These are phyloP conservation scores for Boletus nobilissimus DNA, from an alignment of 1,284 basidiomycete genomes.

Conservation along the genomic window DNA sequence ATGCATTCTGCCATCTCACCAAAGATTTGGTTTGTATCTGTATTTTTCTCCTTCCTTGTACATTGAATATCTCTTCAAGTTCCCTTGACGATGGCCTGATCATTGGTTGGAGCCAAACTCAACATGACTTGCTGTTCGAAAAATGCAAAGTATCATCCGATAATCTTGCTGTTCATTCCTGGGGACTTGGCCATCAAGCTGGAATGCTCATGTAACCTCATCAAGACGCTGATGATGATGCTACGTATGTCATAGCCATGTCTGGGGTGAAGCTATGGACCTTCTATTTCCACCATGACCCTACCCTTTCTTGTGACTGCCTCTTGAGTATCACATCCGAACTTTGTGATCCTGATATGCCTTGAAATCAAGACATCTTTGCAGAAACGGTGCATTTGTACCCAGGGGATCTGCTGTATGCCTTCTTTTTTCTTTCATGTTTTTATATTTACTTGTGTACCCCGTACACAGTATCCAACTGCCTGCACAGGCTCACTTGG, in stretches of 20 bases:
- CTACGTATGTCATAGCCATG: not conserved
- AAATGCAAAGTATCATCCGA: not conserved
- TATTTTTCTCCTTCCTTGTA: not conserved
- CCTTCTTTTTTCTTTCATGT: not conserved
- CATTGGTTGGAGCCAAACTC: not conserved
- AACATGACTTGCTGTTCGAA: not conserved
- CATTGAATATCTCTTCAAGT: not conserved
- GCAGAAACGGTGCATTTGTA: not conserved
- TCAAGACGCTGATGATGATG: not conserved
- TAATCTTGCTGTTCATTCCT: not conserved
- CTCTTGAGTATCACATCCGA: not conserved
- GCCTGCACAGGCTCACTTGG: not conserved
- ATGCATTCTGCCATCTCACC: not conserved
- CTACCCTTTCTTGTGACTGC: not conserved
- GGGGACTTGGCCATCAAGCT: not conserved
- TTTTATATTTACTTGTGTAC: not conserved
- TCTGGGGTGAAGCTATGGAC: not conserved
- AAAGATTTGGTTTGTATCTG: not conserved
- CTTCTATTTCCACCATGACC: not conserved
- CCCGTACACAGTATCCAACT: not conserved
- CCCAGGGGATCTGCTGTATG: not conserved
- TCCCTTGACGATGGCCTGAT: not conserved
- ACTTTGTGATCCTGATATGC: not conserved
- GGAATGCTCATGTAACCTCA: not conserved
- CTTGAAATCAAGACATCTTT: not conserved